Conservation (phyloP, 176 grass and related monocot species). For the Oropetium thomaeum region DNA sequence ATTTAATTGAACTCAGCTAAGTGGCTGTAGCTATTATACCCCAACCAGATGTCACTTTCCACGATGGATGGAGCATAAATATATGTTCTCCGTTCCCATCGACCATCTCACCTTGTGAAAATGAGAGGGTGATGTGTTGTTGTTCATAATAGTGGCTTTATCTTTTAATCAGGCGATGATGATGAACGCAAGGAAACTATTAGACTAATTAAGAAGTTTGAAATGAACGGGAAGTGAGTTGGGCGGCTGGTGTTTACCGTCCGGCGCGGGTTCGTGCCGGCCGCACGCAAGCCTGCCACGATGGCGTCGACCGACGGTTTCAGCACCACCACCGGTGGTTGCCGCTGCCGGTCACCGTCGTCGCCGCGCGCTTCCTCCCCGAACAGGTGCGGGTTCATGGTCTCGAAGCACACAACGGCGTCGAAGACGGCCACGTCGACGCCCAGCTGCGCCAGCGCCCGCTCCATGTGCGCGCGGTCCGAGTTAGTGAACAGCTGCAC, state of each 20-base stretch:
- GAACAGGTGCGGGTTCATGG: constrained; percentile 89
- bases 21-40: background rate
- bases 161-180: background rate
- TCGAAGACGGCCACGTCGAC: constrained; percentile 65
- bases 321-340: constrained; percentile 38
- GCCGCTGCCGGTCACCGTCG: background rate
- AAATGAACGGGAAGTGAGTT: background rate
- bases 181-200: background rate
- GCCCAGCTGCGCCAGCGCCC: constrained; percentile 56
- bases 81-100: background rate
- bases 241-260: constrained; percentile 36
- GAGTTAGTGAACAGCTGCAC: constrained; percentile 95
- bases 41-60: constrained; percentile 13
- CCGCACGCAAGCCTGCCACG: constrained; percentile 43
- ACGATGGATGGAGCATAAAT: background rate
- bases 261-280: constrained; percentile 54
- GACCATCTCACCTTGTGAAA: background rate
- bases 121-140: background rate
- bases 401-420: constrained; percentile 88
- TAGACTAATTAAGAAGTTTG: background rate
- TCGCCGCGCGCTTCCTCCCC: background rate
- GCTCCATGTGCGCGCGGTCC: constrained; percentile 60
- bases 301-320: constrained; percentile 72
- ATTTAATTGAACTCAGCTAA: background rate
- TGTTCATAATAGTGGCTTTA: background rate